These are phyloP conservation scores for Hemisphaericaspora nanyangensis DNA, from an alignment of 805 yeast species.

Conservation along the genomic window DNA sequence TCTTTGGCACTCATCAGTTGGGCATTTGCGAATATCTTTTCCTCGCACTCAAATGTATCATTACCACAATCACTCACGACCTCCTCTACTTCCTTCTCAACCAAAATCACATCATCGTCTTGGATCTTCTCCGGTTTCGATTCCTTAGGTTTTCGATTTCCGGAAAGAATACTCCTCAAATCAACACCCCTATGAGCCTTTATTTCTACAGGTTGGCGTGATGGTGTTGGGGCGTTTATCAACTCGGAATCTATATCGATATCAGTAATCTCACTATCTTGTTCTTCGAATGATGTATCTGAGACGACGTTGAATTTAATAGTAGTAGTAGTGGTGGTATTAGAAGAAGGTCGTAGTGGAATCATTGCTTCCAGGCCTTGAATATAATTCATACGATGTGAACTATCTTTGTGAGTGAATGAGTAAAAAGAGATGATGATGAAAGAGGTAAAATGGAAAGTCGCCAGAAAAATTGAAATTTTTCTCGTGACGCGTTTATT, in stretches of 20 bases:
- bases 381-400: no score
- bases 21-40: constrained; percentile 15
- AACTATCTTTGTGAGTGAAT: no score
- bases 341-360: no score
- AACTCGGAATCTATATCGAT: constrained; percentile 5
- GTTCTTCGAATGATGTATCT: no score
- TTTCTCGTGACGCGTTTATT: no score
- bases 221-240: background rate
- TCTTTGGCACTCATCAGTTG: constrained; percentile 18
- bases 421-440: no score
- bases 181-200: background rate
- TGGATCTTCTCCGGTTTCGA: background rate
- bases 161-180: constrained; percentile 2
- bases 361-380: no score
- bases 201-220: background rate
- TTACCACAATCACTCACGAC: background rate
- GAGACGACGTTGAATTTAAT: no score
- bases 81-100: background rate
- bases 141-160: background rate
- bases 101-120: background rate
- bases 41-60: constrained; percentile 14
- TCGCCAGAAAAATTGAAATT: no score
- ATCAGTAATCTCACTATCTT: constrained; percentile 10
- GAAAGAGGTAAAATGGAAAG: no score
- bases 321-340: no score